A percentile compares a stretch with the other conserved stretches of the same genome.
Conservation (phyloP, 129 eudicot genomes). For the Arctium lappa region DNA sequence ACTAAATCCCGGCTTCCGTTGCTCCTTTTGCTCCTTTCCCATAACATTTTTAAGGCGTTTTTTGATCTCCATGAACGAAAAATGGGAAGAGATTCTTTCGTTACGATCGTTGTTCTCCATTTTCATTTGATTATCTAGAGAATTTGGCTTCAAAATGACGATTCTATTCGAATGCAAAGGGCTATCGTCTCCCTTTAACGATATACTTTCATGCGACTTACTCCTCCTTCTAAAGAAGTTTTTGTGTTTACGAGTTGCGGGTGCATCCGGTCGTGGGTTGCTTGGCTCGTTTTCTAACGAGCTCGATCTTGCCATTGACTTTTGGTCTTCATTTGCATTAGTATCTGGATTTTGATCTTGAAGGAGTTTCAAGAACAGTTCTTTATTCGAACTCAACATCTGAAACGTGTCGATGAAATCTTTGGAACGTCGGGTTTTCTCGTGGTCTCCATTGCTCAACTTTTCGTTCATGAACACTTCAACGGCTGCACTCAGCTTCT, state of each 20-base stretch:
- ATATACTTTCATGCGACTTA: slow-evolving; percentile 60
- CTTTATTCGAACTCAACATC: slow-evolving; percentile 62
- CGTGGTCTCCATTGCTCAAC: slow-evolving; percentile 27
- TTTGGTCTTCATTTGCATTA: slow-evolving; percentile 21
- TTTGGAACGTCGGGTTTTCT: slow-evolving; percentile 37
- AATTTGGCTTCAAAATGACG: slow-evolving; percentile 85
- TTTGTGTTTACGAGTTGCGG: slow-evolving; percentile 36
- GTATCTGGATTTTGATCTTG: slow-evolving; percentile 25
- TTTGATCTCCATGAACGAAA: slow-evolving; percentile 56
- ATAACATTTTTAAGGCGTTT: slow-evolving; percentile 40
- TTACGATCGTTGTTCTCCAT: slow-evolving; percentile 28
- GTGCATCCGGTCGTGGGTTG: slow-evolving; percentile 21
- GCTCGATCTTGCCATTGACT: slow-evolving; percentile 25
- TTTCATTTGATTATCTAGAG: slow-evolving; percentile 26
- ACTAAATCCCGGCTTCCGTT: slow-evolving; percentile 15
- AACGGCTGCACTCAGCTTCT: slow-evolving; percentile 58
- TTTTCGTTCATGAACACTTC: slow-evolving; percentile 55
- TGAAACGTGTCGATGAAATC: slow-evolving; percentile 73
- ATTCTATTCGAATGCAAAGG: slow-evolving; percentile 31
- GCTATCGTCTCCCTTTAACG: slow-evolving; percentile 16
- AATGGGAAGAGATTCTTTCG: slow-evolving; percentile 49
- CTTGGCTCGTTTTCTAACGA: slow-evolving; percentile 27
- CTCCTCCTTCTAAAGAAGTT: slow-evolving; percentile 71
- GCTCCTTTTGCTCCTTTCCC: slow-evolving; percentile 76
- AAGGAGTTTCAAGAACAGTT: slow-evolving; percentile 47